Base-by-base conservation (phyloP, 495 filamentous ascomycete genomes). In the Chaetomidium leptoderma region DNA sequence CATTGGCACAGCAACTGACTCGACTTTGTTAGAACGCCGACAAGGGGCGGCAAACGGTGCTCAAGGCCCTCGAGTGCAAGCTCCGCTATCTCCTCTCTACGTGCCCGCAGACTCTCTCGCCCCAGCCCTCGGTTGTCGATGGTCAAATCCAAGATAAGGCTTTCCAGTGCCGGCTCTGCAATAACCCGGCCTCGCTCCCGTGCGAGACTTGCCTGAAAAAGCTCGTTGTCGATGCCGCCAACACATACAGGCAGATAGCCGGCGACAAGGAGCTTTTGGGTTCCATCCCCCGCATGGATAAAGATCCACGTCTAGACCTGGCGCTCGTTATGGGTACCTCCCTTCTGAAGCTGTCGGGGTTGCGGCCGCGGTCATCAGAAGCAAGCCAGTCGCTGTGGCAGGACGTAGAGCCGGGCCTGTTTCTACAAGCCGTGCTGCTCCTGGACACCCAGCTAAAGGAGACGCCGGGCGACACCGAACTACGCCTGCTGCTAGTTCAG, bases 341-440 rank as follows among this genome's bases (percentile, higher is more conserved):
- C 11, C 67, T 81, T 6, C 59, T 81, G 1, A 81, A 77, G 57
- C 64, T 81, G n/a, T 63, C 76, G 1, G 57, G 72, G 11, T 27
- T 71, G 55, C 58, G 48, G 26, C 55, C 60, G 16, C 54, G 50
- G 14, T 27, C 56, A 5, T 40, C 60, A 19, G 53, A 61, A 16
- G 30, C 43, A 1, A 55, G 55, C 6, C 66, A 48, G 16, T 62
- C 72, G 11, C 62, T 71, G 9, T 55, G 74, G 44, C 67, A 67
- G 30, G 30, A 63, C 24, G 56, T 67, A 1, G 57, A 76, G 36
- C 64, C 69, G 0, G 63, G 57, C 9, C 44, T 71, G 14, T 70
- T 78, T 21, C 59, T 83, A 21, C 78, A 77, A 55, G 78, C 77
- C 3, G 67, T 74, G 16, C 51, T 74, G 3, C 62, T 81, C 40